Percentiles rank a stretch among this genome's conserved stretches.
phyloP scores from a whole-genome alignment of 2,329 filamentous ascomycete species.

The Claviceps pusilla region DNA sequence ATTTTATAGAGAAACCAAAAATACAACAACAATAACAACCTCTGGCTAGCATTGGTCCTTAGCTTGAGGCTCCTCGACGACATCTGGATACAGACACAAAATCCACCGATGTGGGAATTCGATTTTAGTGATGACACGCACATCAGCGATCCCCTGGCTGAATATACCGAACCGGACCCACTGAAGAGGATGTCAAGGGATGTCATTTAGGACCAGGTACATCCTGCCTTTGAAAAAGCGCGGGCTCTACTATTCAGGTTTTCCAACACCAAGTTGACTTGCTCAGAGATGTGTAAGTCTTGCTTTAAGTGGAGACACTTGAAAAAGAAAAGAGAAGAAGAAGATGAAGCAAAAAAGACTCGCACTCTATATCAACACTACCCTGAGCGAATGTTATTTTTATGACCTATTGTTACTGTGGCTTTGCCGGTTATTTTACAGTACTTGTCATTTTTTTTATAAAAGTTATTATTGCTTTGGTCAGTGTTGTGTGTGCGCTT shows the following conservation, averaged over 20 bases:
- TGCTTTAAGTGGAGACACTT: background rate
- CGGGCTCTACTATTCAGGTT: background rate
- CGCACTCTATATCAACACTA: background rate
- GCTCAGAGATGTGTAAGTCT: constrained; percentile 1
- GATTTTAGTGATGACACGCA: too few relatives aligned
- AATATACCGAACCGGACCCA: too few relatives aligned
- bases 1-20: background rate
- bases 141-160: too few relatives aligned
- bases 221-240: background rate
- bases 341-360: background rate
- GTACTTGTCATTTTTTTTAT: constrained; percentile 2
- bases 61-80: too few relatives aligned
- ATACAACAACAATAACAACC: too few relatives aligned
- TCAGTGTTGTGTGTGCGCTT: constrained; percentile 1
- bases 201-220: background rate
- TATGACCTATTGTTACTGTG: constrained; percentile 1
- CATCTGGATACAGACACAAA: too few relatives aligned
- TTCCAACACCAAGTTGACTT: background rate
- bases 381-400: constrained; percentile 2
- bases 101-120: too few relatives aligned
- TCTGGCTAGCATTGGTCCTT: too few relatives aligned
- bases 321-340: background rate
- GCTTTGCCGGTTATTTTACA: constrained; percentile 3
- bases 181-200: too few relatives aligned
- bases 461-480: constrained; percentile 5